Conservation (phyloP, 345 rosid genomes). For the Aquilaria yunnanensis region DNA sequence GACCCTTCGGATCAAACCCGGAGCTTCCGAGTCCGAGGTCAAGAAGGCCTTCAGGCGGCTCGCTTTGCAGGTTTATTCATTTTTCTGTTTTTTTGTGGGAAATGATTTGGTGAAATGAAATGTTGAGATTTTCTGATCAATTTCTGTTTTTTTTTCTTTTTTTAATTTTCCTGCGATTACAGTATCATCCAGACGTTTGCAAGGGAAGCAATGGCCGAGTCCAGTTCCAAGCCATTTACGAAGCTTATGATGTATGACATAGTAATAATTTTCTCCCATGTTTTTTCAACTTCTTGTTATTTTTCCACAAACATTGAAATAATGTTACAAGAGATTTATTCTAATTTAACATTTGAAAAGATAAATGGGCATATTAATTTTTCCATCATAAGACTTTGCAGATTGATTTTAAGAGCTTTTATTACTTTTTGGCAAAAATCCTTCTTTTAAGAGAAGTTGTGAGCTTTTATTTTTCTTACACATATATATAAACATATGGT, state of each 20-base stretch:
- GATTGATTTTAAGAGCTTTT: no score
- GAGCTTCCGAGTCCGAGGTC: conserved; percentile 83
- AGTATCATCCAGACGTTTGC: conserved; percentile 99
- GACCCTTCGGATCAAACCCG: conserved; percentile 63
- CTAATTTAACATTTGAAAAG: no score
- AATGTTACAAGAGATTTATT: no score
- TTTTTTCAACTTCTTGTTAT: not conserved
- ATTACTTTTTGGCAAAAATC: no score
- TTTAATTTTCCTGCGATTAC: conserved; percentile 12
- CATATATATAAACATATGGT: no score
- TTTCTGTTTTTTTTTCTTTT: not conserved
- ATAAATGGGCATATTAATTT: no score
- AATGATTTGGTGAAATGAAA: no score
- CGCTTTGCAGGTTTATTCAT: conserved; percentile 53
- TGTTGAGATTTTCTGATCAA: not conserved
- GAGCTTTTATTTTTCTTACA: no score
- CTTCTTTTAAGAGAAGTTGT: no score
- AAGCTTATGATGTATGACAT: conserved; percentile 80
- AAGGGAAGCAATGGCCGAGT: conserved; percentile 77
- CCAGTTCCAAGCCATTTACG: conserved; percentile 67
- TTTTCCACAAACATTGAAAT: no score
- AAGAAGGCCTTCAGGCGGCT: conserved; percentile 81
- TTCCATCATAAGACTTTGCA: no score
- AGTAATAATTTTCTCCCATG: not conserved
- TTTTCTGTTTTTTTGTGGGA: not conserved